These are phyloP conservation scores for Anacardium occidentale DNA, from an alignment of 345 rosid species.

Conservation along the genomic window DNA sequence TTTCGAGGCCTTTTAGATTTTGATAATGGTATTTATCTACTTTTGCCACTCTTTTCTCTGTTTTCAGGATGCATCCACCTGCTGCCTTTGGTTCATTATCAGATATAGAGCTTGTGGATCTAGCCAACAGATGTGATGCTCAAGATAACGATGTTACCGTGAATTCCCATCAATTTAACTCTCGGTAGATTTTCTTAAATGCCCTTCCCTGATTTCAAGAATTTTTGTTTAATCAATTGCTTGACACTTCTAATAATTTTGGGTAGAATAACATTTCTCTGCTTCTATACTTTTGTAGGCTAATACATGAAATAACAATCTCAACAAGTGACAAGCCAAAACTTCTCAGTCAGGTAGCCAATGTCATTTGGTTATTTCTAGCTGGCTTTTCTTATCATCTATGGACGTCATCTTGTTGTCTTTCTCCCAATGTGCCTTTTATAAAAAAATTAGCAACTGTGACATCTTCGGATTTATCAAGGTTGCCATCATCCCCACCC, in stretches of 20 bases:
- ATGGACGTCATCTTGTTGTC: slow-evolving; percentile 6
- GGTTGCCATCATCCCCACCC: background rate
- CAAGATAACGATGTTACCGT: slow-evolving; percentile 26
- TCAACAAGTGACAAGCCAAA: slow-evolving; percentile 66
- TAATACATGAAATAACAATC: slow-evolving; percentile 69
- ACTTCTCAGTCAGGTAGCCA: slow-evolving; percentile 59
- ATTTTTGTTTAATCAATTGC: background rate
- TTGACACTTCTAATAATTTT: background rate
- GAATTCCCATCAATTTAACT: slow-evolving; percentile 22
- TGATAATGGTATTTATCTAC: background rate
- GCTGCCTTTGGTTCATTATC: slow-evolving; percentile 51
- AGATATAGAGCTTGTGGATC: slow-evolving; percentile 31
- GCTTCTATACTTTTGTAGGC: slow-evolving; percentile 39
- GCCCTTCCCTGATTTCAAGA: slow-evolving; percentile 19
- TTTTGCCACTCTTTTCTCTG: slow-evolving; percentile 14
- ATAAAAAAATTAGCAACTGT: slow-evolving; percentile 4
- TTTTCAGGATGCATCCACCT: slow-evolving; percentile 45
- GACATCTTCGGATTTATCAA: background rate
- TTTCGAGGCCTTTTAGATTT: slow-evolving; percentile 2
- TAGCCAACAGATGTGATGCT: slow-evolving; percentile 16
- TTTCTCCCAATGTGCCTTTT: slow-evolving; percentile 1
- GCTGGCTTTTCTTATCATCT: slow-evolving; percentile 14
- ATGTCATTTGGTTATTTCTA: slow-evolving; percentile 17
- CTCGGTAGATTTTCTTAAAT: slow-evolving; percentile 31
- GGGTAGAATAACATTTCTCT: slow-evolving; percentile 13